Evolutionary conservation across 2,329 filamentous ascomycete genomes (phyloP).

Genomic region (Periglandula ipomoeae): DNA sequence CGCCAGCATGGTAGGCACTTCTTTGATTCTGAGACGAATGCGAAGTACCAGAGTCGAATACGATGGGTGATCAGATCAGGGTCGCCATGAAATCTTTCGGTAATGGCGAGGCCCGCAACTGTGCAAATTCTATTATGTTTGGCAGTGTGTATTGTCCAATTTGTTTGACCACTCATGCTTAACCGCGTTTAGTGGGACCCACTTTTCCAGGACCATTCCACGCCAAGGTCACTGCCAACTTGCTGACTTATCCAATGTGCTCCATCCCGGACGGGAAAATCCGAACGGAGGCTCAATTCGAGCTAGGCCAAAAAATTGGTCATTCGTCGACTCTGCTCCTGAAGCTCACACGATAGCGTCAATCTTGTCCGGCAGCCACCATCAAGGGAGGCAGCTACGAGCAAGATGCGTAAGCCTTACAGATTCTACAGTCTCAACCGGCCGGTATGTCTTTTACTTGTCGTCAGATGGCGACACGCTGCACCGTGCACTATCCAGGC

Average conservation of each 20-base stretch:
- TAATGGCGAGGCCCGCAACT: neutral
- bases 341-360: conserved; percentile 4
- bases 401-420: conserved; percentile 43
- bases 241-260: conserved; percentile 5
- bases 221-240: neutral
- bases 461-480: neutral
- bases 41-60: too few species aligned
- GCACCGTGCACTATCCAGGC: conserved; percentile 1
- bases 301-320: conserved; percentile 23
- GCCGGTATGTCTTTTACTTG: conserved; percentile 39
- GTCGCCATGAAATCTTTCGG: neutral
- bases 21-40: too few species aligned
- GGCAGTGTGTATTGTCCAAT: neutral
- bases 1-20: conserved; percentile 38
- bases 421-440: conserved; percentile 60
- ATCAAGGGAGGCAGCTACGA: conserved; percentile 18
- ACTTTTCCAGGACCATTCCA: conserved; percentile 7
- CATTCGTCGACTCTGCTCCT: conserved; percentile 3
- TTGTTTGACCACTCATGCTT: too few species aligned
- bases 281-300: conserved; percentile 13
- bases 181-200: conserved; percentile 19
- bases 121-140: neutral
- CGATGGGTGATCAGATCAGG: too few species aligned
- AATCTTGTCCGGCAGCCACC: conserved; percentile 4
- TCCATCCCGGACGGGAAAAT: conserved; percentile 18